Conservation (phyloP, 352 stramenopile genomes). For the Detonula confervacea region DNA sequence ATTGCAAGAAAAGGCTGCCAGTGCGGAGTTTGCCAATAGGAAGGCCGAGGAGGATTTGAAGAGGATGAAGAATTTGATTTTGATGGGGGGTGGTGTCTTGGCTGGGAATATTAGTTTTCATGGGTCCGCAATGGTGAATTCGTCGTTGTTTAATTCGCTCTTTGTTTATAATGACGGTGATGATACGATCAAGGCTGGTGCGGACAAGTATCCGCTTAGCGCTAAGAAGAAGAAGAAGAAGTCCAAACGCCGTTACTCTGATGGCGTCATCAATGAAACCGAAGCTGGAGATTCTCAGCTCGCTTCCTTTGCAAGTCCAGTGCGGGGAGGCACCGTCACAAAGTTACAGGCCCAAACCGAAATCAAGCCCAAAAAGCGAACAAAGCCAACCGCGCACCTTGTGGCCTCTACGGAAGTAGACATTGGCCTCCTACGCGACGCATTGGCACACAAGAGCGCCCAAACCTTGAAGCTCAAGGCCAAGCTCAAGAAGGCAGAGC, state of each 20-base stretch:
- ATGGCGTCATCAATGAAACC: slow-evolving; percentile 48
- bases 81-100: slow-evolving; percentile 70
- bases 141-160: slow-evolving; percentile 29
- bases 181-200: slow-evolving; percentile 19
- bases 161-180: slow-evolving; percentile 52
- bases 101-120: slow-evolving; percentile 20
- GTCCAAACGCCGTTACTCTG: slow-evolving; percentile 51
- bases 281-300: slow-evolving; percentile 23
- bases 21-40: slow-evolving; percentile 58
- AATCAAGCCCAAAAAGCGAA: slow-evolving; percentile 56
- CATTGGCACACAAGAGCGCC: slow-evolving; percentile 54
- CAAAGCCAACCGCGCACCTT: slow-evolving; percentile 17
- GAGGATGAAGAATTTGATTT: slow-evolving; percentile 77
- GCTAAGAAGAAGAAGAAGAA: slow-evolving; percentile 16
- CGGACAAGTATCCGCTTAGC: slow-evolving; percentile 7
- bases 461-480: slow-evolving; percentile 52
- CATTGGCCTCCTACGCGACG: slow-evolving; percentile 54
- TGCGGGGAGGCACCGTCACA: slow-evolving; percentile 9
- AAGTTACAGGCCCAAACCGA: slow-evolving; percentile 51
- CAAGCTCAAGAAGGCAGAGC: slow-evolving; percentile 28
- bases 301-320: slow-evolving; percentile 32
- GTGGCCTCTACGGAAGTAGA: slow-evolving; percentile 27
- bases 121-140: slow-evolving; percentile 17
- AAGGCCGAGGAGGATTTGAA: slow-evolving; percentile 76
- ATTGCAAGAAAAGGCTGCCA: slow-evolving; percentile 72